Conservation (phyloP, 331 rosid species). For the Quercus phellos region DNA sequence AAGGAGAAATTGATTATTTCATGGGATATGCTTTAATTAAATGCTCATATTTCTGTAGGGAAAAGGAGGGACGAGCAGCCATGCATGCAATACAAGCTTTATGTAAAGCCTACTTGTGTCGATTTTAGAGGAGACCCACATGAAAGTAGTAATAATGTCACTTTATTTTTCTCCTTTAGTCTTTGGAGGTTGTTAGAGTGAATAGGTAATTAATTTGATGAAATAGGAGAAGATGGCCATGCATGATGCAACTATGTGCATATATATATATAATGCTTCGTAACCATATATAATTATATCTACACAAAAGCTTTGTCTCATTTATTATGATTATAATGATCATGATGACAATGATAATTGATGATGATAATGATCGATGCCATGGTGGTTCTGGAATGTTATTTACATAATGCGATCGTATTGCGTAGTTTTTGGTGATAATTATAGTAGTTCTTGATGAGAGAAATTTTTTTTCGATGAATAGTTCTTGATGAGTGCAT, state of each 20-base stretch:
- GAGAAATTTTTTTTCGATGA: not conserved
- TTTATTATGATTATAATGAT: not conserved
- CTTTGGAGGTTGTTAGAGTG: not conserved
- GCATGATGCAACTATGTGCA: not conserved
- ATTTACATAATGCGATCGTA: not conserved
- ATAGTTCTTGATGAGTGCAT: not conserved
- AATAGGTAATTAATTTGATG: not conserved
- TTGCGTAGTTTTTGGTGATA: not conserved
- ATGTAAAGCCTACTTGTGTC: slow-evolving; percentile 18
- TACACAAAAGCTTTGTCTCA: not conserved
- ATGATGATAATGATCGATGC: not conserved
- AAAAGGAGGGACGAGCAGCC: slow-evolving; percentile 23
- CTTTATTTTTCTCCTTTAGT: not conserved
- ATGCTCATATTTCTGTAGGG: slow-evolving; percentile 2
- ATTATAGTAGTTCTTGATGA: not conserved
- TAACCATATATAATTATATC: not conserved
- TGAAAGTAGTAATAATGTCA: not conserved
- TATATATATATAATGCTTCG: not conserved
- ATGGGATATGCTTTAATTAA: not conserved
- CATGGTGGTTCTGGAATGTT: too few species aligned
- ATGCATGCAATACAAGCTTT: slow-evolving; percentile 22
- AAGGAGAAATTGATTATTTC: not conserved
- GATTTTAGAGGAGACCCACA: slow-evolving; percentile 20
- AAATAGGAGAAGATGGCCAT: not conserved
- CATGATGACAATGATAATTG: not conserved